phyloP scores from a whole-genome alignment of 2,329 filamentous ascomycete species.

The Fusarium drepaniforme region DNA sequence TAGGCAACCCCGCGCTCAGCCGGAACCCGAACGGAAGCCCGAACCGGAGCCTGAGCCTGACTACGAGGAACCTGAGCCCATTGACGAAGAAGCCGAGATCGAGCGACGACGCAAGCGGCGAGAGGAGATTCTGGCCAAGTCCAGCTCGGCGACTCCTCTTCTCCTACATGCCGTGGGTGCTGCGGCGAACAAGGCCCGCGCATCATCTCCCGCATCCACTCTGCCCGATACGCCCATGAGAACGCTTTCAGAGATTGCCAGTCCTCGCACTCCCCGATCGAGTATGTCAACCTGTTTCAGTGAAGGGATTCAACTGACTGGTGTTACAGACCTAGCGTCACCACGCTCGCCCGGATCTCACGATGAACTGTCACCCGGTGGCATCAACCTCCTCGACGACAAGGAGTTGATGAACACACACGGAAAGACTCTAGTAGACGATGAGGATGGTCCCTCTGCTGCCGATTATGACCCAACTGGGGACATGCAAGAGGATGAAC shows the following conservation, averaged over 20 bases:
- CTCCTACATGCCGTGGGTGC: conserved; percentile 80
- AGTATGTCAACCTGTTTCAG: conserved; percentile 51
- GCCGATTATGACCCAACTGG: conserved; percentile 91
- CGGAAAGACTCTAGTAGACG: conserved; percentile 54
- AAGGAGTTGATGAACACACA: conserved; percentile 75
- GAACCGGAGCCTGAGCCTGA: conserved; percentile 48
- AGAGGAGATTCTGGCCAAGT: conserved; percentile 87
- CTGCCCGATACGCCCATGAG: conserved; percentile 56
- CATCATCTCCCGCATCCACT: conserved; percentile 66
- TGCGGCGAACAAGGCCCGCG: conserved; percentile 63
- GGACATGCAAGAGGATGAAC: conserved; percentile 88
- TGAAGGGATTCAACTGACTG: conserved; percentile 38
- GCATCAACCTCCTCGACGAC: conserved; percentile 74
- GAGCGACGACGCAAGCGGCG: conserved; percentile 87
- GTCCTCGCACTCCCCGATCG: conserved; percentile 62
- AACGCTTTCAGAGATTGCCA: conserved; percentile 49
- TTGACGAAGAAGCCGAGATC: conserved; percentile 86
- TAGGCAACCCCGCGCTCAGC: conserved; percentile 33
- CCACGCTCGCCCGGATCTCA: conserved; percentile 59
- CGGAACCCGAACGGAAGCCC: conserved; percentile 26
- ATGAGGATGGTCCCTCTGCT: conserved; percentile 84
- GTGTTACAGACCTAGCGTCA: conserved; percentile 51
- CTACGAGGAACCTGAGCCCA: conserved; percentile 67
- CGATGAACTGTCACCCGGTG: conserved; percentile 67
- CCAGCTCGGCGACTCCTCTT: conserved; percentile 79